phyloP scores from a whole-genome alignment of 768 basidiomycete genomes.

The Trametes elegans region DNA sequence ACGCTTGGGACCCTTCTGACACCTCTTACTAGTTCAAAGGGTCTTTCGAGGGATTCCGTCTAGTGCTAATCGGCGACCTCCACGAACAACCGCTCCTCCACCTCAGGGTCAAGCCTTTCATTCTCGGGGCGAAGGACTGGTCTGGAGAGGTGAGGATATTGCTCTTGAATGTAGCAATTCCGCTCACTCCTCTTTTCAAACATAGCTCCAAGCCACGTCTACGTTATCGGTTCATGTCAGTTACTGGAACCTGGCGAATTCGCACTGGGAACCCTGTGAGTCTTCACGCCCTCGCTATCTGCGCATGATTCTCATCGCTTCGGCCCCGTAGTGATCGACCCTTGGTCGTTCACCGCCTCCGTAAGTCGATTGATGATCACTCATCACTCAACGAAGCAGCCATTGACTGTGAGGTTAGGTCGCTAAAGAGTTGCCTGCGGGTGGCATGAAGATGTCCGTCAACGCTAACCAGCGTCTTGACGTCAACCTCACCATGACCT shows the following conservation, averaged over 20 bases:
- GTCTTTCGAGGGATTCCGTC: conserved; percentile 86
- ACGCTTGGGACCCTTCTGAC: no score
- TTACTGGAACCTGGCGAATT: conserved; percentile 97
- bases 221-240: conserved; percentile 81
- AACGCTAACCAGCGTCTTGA: conserved; percentile 83
- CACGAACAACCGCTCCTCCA: conserved; percentile 95
- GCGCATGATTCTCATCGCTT: not conserved
- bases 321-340: conserved; percentile 81
- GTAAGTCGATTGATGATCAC: conserved; percentile 38
- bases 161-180: not conserved
- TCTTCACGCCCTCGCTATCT: not conserved
- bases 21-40: conserved; percentile 64
- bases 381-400: not conserved
- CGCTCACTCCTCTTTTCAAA: no score
- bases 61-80: conserved; percentile 91
- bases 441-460: conserved; percentile 57
- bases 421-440: conserved; percentile 46
- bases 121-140: conserved; percentile 87
- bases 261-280: conserved; percentile 95
- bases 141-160: conserved; percentile 68
- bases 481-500: conserved; percentile 86
- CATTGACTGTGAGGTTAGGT: conserved; percentile 39
- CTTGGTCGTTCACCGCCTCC: conserved; percentile 83
- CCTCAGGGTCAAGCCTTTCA: conserved; percentile 82
- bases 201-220: conserved; percentile 79